Base-by-base conservation (phyloP, 2,329 filamentous ascomycete species). In the Lachnellula arida region DNA sequence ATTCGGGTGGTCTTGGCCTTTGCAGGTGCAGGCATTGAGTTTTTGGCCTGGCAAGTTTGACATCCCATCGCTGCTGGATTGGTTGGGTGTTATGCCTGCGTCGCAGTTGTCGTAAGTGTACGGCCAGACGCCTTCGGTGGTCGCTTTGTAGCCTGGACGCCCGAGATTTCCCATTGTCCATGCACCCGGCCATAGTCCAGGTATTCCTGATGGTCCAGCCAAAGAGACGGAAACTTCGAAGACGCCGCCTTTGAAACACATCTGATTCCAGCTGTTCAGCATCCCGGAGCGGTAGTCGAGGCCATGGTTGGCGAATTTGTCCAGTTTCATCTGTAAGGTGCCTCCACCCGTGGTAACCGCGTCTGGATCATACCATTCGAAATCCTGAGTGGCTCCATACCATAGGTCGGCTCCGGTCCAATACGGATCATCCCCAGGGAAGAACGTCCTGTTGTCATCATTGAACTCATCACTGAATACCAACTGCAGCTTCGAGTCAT, bases 41-140 rank as follows among this genome's bases (percentile, higher is more conserved):
- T 80, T 79, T 81, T 88, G 87, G 12, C 86, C 86, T 4, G 86
- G 86, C 1, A 89, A 76, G 58, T 71, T 83, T 63, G 78, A 88
- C 46, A 88, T 71, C 22, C 86, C 86, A 65, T 86, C 84, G 0
- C 78, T 73, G 17, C 81, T 79, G 56, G 84, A 88, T 66, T 89
- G 86, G 63, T 89, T 89, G 1, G 84, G 78, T 2, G 86, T 88
- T 59, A 89, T 88, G 9, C 86, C 86, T 19, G 77, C 75, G 66
- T 89, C 78, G 61, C 78, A 81, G 35, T 71, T 70, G 50, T 76
- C 68, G 63, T 81, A 81, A 0, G 77, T 80, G 60, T 80, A 81
- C 2, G 78, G 78, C 78, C 78, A 81, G 55, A 79, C 67, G 5
- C 78, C 78, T 19, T 81, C 78, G 0, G 78, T 81, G 1, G 77